Base-by-base conservation (phyloP, 2,329 filamentous ascomycete genomes). In the Escovopsis sp. region DNA sequence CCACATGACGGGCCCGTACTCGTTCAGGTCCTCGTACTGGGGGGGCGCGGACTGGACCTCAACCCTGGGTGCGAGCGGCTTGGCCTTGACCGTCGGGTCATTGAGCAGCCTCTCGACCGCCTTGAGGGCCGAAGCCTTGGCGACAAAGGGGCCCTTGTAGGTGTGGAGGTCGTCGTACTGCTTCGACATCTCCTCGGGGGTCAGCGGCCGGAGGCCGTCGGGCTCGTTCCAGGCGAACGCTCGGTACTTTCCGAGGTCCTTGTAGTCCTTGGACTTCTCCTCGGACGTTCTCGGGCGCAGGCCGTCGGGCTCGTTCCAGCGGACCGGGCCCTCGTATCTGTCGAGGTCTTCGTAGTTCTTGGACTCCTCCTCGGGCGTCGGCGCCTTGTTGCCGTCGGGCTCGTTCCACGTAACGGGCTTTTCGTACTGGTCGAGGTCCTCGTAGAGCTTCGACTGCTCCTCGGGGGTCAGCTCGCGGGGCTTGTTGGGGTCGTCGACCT, bases 1-100 rank as follows among this genome's bases (percentile, higher is more conserved):
- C 57, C 61, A 63, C 12, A 48, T 49, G 10, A 59, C 54, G 4
- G 62, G 58, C 1, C 54, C 56, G 45, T 67, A 68, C 34, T 62
- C 54, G 43, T 59, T 48, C 38, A 72, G 51, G 39, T 72, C 68
- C 3, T 66, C 55, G 43, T 68, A 64, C 41, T 60, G 52, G 30
- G 53, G 47, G 28, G 56, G 43, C 12, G 53, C 42, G 34, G 60
- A 51, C 36, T 49, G 45, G 6, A 55, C 49, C 19, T 59, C 53
- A 15, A 65, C 56, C 42, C 64, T 59, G 33, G 59, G 40, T 28
- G 59, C 52, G 12, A 63, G 55, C n/a, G 62, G 57, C 37, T 59
- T 56, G 35, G 64, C 65, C 44, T 60, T 57, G 30, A 47, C 46
- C 1, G 53, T 59, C 9, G 48, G 43, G 35, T 59, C 53, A 44